phyloP scores from a whole-genome alignment of 495 filamentous ascomycete species.

The Penicillium bialowiezense region DNA sequence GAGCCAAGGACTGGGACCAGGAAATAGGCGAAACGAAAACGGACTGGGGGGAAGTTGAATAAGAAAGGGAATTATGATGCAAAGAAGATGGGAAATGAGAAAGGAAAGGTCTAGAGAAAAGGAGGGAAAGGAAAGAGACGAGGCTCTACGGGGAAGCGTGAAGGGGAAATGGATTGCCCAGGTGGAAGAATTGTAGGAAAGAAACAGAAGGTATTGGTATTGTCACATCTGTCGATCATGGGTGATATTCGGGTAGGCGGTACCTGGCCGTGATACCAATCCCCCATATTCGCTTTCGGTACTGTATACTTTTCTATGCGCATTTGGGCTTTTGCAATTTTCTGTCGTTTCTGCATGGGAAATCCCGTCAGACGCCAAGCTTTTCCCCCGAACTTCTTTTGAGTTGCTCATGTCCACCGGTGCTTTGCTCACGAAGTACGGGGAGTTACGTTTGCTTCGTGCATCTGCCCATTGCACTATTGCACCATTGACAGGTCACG shows the following conservation, averaged over 20 bases:
- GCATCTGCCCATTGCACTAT: too few relatives aligned
- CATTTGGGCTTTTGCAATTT: background rate
- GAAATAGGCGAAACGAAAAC: constrained; percentile 12
- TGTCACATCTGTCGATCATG: constrained; percentile 24
- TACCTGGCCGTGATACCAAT: constrained; percentile 10
- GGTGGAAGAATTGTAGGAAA: constrained; percentile 15
- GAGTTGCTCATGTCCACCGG: background rate
- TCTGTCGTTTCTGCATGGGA: constrained; percentile 3
- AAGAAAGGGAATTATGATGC: background rate
- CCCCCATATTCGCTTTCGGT: background rate
- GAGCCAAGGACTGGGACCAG: constrained; percentile 54
- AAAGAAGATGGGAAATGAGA: constrained; percentile 3
- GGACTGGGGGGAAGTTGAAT: constrained; percentile 5
- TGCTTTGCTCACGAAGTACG: background rate
- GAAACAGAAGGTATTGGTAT: constrained; percentile 19
- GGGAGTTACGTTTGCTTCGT: too few relatives aligned
- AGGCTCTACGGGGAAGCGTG: constrained; percentile 15
- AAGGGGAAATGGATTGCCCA: constrained; percentile 23
- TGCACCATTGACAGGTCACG: constrained; percentile 5
- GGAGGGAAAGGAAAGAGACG: constrained; percentile 11
- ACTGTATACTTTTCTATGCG: background rate
- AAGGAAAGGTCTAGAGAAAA: constrained; percentile 13
- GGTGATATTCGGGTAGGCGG: constrained; percentile 17
- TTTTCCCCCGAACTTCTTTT: background rate
- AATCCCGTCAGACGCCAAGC: constrained; percentile 4